Conservation (phyloP, 129 eudicot species). For the Silybum marianum region DNA sequence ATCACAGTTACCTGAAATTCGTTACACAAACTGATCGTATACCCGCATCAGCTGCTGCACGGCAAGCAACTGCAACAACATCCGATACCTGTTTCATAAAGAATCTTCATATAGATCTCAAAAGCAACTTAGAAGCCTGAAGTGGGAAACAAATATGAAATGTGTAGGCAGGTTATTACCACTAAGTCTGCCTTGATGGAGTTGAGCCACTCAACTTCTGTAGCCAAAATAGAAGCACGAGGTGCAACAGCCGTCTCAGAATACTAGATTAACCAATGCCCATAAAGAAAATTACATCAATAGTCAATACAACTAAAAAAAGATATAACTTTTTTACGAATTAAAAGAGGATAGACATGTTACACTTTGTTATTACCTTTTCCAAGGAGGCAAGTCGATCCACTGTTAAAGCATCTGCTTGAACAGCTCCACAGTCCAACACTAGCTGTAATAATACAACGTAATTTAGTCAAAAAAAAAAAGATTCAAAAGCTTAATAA, state of each 20-base stretch:
- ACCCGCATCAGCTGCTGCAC: conserved; percentile 99
- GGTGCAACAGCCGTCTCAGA: conserved; percentile 93
- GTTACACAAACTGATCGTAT: conserved; percentile 94
- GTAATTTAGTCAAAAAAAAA: conserved; percentile 1
- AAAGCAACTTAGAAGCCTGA: conserved; percentile 5
- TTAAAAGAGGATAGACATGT: not conserved
- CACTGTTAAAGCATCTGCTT: conserved; percentile 98
- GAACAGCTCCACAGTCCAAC: conserved; percentile 98
- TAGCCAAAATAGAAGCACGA: conserved; percentile 79
- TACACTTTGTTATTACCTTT: conserved; percentile 40
- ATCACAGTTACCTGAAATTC: conserved; percentile 73
- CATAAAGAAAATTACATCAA: not conserved
- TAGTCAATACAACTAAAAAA: not conserved
- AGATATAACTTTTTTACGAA: not conserved
- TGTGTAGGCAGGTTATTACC: conserved; percentile 45
- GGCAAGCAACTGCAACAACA: conserved; percentile 98
- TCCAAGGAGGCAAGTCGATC: conserved; percentile 97
- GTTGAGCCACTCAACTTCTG: conserved; percentile 93
- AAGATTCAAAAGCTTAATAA: not conserved
- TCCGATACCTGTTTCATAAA: conserved; percentile 73
- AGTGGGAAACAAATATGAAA: not conserved
- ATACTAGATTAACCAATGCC: conserved; percentile 51
- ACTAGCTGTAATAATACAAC: conserved; percentile 51
- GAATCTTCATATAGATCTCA: not conserved
- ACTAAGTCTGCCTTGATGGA: conserved; percentile 97